These are phyloP conservation scores for Benincasa hispida DNA, from an alignment of 306 rosid genomes.

Conservation along the genomic window DNA sequence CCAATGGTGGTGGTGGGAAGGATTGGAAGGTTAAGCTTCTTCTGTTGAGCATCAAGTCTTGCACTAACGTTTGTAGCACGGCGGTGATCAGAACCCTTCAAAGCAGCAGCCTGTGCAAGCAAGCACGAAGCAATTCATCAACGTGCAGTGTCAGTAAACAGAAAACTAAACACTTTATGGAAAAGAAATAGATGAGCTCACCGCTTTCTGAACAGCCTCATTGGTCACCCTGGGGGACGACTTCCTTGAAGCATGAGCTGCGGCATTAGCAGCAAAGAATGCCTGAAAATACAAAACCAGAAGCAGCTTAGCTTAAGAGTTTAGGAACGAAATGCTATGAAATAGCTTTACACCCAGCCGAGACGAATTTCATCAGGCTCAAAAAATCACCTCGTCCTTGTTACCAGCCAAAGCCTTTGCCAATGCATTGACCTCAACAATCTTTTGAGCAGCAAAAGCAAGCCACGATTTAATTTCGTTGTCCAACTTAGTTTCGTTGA, in stretches of 20 bases:
- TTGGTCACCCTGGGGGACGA: slow-evolving; percentile 70
- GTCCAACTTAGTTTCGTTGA: slow-evolving; percentile 63
- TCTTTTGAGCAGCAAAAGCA: slow-evolving; percentile 78
- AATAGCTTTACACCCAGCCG: background rate
- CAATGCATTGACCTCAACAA: slow-evolving; percentile 68
- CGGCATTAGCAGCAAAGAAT: slow-evolving; percentile 51
- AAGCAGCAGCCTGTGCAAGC: slow-evolving; percentile 48
- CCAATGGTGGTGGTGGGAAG: slow-evolving; percentile 84
- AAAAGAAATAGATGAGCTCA: slow-evolving; percentile 18
- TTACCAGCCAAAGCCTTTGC: slow-evolving; percentile 60
- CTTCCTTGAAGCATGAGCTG: slow-evolving; percentile 63
- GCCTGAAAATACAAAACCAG: slow-evolving; percentile 28
- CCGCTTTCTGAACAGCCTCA: slow-evolving; percentile 72
- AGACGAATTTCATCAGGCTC: background rate
- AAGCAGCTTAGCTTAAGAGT: slow-evolving; percentile 4
- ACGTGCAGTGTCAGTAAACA: background rate
- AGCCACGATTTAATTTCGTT: slow-evolving; percentile 75
- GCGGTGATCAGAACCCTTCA: slow-evolving; percentile 63
- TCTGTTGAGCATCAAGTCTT: slow-evolving; percentile 65
- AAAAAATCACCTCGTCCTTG: slow-evolving; percentile 36
- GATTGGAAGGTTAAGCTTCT: slow-evolving; percentile 59
- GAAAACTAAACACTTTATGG: background rate
- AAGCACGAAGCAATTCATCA: slow-evolving; percentile 12
- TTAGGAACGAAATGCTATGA: background rate
- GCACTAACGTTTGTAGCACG: slow-evolving; percentile 50